Evolutionary conservation across 352 stramenopile species (phyloP).

Genomic region (Pythium grandisporangium): DNA sequence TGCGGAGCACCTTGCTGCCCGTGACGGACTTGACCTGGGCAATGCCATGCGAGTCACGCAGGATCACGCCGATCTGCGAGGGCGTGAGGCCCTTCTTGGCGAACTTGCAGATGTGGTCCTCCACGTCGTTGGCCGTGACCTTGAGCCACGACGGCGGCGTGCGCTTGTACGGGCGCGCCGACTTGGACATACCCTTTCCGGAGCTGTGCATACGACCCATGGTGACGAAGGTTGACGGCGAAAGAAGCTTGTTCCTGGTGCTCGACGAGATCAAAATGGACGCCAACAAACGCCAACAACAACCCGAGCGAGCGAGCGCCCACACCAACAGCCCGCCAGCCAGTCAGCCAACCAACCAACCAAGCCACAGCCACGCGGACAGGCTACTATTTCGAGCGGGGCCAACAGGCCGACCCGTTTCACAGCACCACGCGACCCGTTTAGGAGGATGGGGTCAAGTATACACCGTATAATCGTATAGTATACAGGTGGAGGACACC

Average conservation of each 20-base stretch:
- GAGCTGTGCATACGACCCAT: conserved; percentile 99
- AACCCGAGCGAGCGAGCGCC: conserved; percentile 1
- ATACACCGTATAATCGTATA: no score
- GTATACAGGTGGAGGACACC: no score
- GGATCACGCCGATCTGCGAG: conserved; percentile 99
- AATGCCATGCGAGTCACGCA: conserved; percentile 99
- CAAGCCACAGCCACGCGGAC: no score
- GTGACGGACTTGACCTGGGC: conserved; percentile 98
- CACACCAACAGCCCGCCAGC: background rate
- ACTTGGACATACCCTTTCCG: conserved; percentile 99
- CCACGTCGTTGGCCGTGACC: conserved; percentile 93
- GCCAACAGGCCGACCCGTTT: no score
- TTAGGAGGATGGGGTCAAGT: no score
- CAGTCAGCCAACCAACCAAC: background rate
- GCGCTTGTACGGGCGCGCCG: conserved; percentile 98
- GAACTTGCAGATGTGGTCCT: conserved; percentile 99
- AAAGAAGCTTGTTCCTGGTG: conserved; percentile 24
- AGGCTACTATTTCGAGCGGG: no score
- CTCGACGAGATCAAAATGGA: conserved; percentile 72
- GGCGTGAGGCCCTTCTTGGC: conserved; percentile 98
- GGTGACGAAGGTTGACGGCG: conserved; percentile 26
- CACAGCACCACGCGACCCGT: no score
- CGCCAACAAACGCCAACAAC: background rate
- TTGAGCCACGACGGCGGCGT: conserved; percentile 98
- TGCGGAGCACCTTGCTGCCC: conserved; percentile 98